Base-by-base conservation (phyloP, 2,329 filamentous ascomycete species). In the Fusarium verticillioides region DNA sequence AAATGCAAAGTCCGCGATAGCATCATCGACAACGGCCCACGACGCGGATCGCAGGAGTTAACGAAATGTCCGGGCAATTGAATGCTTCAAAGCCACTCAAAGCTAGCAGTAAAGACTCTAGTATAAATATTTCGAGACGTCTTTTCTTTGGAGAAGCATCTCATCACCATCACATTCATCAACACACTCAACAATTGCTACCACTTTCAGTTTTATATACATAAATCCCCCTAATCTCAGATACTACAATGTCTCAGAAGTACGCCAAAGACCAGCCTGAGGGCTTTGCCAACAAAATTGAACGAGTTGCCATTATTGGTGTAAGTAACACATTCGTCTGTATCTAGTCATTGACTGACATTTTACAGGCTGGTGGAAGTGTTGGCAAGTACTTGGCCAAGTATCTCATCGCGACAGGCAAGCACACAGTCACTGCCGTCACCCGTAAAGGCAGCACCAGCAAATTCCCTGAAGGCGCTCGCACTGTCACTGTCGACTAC, bases 371-470 rank as follows among this genome's bases (percentile, higher is more conserved):
- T 21, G 81, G 81, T 37, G 86, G 85, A 39, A 80, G 76, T 13
- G 73, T 87, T 56, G 85, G 85, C 30, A 77, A 74, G 8, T 74
- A 80, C 60, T 78, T 87, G 26, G 74, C 82, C 4, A 70, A 79
- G 9, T 79, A 79, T 9, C 83, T 90, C 2, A 77, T 89, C 7
- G 75, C 83, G 18, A 83, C 82, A 3, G 85, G 85, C 43, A 87
- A 83, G 69, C 87, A 89, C 74, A 83, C 79, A 18, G 80, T 90
- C 36, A 89, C 87, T 0, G 87, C 86, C 23, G 79, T 89, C 30
- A 85, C 85, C 16, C 87, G 87, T 34, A 75, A 76, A 30, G 82
- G 78, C 53, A 87, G 85, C 77, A 68, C 70, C 2, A 82, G 77
- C 69, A 80, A 74, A 21, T 75, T 88, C 7, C 87, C 88, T 6